Evolutionary conservation across 78 protist genomes (phyloP).

Genomic region (Speleostelium caveatum): DNA sequence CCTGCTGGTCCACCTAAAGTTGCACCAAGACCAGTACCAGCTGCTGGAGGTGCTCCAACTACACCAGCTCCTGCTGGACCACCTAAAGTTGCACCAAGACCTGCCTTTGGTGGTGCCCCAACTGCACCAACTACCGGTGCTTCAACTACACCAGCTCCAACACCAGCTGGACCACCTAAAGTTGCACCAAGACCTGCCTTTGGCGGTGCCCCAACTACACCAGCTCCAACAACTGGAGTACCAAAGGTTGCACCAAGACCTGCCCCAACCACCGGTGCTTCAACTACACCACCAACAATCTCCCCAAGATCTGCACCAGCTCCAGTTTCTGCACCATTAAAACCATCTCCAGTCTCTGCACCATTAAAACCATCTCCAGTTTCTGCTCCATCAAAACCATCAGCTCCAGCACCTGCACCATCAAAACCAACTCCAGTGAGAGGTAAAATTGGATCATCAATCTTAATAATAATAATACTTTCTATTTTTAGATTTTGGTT

Average conservation of each 20-base stretch:
- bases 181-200: conserved; percentile 18
- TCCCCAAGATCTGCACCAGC: neutral
- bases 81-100: neutral
- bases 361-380: conserved; percentile 28
- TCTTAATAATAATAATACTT: neutral
- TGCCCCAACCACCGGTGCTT: neutral
- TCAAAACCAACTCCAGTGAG: conserved; percentile 31
- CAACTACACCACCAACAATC: neutral
- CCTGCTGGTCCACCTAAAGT: neutral
- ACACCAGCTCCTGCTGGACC: conserved; percentile 4
- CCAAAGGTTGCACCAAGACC: neutral
- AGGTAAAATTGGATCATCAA: neutral
- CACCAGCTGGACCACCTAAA: conserved; percentile 1
- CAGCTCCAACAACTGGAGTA: neutral
- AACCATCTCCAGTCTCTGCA: conserved; percentile 7
- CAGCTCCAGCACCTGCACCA: neutral
- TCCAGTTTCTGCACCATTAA: conserved; percentile 6
- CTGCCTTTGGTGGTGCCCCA: neutral
- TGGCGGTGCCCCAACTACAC: neutral
- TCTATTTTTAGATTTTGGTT: neutral
- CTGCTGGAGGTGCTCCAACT: conserved; percentile 4
- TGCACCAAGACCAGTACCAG: conserved; percentile 18
- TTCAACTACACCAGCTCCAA: conserved; percentile 8
- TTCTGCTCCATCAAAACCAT: conserved; percentile 21
- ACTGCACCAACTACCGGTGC: neutral